phyloP scores from a whole-genome alignment of 2,329 filamentous ascomycete species.

The Massarina eburnea region DNA sequence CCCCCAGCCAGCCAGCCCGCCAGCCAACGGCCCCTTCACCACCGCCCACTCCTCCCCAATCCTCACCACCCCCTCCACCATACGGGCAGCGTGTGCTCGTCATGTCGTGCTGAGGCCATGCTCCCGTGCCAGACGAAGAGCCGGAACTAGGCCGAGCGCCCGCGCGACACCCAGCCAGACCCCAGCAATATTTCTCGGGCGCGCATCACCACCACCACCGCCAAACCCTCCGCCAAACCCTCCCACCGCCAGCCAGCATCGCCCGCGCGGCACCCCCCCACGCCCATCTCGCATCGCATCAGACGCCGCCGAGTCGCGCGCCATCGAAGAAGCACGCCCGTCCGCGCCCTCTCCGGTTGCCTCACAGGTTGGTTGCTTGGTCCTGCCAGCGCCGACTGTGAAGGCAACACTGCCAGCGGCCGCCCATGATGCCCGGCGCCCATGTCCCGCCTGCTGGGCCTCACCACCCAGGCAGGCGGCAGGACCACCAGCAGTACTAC shows the following conservation, averaged over 20 bases:
- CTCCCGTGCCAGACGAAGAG: conserved; percentile 25
- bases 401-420: conserved; percentile 49
- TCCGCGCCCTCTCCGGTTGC: conserved; percentile 26
- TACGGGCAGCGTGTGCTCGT: conserved; percentile 33
- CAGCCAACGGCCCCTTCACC: no score
- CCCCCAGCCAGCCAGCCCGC: conserved; percentile 2
- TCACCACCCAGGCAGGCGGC: conserved; percentile 45
- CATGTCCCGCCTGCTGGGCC: conserved; percentile 43
- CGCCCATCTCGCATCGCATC: conserved; percentile 2
- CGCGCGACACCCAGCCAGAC: conserved; percentile 30
- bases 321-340: conserved; percentile 6
- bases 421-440: conserved; percentile 76
- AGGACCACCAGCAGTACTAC: conserved; percentile 42
- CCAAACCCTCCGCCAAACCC: conserved; percentile 14
- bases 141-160: conserved; percentile 17
- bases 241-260: background rate
- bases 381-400: conserved; percentile 43
- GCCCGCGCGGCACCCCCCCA: background rate
- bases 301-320: background rate
- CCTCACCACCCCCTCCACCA: conserved; percentile 4
- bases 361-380: conserved; percentile 43
- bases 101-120: conserved; percentile 42
- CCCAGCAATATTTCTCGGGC: conserved; percentile 30
- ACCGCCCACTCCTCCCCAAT: conserved; percentile 1
- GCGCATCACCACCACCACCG: conserved; percentile 2